Conservation (phyloP, 2,329 filamentous ascomycete species). For the Pseudogymnoascus verrucosus region DNA sequence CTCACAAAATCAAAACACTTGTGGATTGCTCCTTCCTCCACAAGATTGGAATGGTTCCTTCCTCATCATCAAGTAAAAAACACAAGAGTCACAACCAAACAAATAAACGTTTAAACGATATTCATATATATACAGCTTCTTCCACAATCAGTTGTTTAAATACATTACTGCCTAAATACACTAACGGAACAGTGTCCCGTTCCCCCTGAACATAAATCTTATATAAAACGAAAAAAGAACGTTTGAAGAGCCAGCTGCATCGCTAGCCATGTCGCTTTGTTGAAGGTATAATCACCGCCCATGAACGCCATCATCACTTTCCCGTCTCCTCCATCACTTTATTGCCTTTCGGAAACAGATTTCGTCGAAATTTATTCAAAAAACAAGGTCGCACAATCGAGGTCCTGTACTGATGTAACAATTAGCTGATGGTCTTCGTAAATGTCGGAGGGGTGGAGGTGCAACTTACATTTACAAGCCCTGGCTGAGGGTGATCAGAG, state of each 20-base stretch:
- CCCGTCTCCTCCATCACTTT: background rate
- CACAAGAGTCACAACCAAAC: background rate
- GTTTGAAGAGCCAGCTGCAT: background rate
- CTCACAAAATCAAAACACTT: background rate
- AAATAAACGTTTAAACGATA: background rate
- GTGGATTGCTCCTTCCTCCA: background rate
- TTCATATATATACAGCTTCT: background rate
- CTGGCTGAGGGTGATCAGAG: background rate
- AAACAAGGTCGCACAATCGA: background rate
- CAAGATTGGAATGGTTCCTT: background rate
- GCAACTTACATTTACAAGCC: background rate
- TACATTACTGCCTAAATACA: background rate
- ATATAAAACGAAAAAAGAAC: background rate
- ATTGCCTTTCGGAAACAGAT: background rate
- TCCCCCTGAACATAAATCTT: background rate
- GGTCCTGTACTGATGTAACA: background rate
- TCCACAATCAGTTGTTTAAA: background rate
- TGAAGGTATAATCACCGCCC: background rate
- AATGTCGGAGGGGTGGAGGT: background rate
- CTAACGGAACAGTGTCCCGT: too few species aligned
- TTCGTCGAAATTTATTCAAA: background rate
- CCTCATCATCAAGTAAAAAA: background rate
- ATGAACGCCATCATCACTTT: slow-evolving; percentile 5
- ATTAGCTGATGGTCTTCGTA: background rate
- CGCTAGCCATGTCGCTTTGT: slow-evolving; percentile 1